A percentile compares a stretch with the other conserved stretches of the same genome.
phyloP scores from a whole-genome alignment of 2,329 filamentous ascomycete genomes.

The Epichloe aotearoae region DNA sequence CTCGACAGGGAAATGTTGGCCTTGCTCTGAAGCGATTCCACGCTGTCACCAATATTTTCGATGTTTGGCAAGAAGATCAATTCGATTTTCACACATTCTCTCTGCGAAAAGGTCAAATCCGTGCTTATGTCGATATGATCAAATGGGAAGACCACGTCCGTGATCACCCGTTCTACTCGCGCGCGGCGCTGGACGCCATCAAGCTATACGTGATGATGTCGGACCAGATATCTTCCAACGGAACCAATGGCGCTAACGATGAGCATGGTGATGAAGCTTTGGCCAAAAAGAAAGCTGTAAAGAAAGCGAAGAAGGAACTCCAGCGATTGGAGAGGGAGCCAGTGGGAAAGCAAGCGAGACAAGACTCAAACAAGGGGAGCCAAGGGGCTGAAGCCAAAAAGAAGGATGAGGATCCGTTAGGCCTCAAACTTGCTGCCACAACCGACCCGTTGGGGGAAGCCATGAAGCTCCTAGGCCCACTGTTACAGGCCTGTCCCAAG shows the following conservation, averaged over 20 bases:
- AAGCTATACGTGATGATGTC: constrained; percentile 67
- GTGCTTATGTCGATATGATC: constrained; percentile 92
- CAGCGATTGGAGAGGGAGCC: constrained; percentile 58
- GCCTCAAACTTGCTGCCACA: constrained; percentile 67
- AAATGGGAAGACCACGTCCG: constrained; percentile 87
- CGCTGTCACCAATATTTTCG: constrained; percentile 81
- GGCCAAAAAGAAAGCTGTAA: constrained; percentile 74
- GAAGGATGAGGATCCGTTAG: constrained; percentile 79
- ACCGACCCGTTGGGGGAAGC: constrained; percentile 70
- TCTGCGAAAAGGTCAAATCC: constrained; percentile 87
- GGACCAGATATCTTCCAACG: constrained; percentile 59
- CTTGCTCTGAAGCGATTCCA: constrained; percentile 89
- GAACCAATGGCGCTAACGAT: constrained; percentile 43
- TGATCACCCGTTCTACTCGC: constrained; percentile 84
- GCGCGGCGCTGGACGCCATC: constrained; percentile 70
- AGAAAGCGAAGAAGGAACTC: constrained; percentile 75
- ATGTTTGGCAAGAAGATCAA: constrained; percentile 95
- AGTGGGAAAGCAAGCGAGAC: constrained; percentile 63
- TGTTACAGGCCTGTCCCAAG: constrained; percentile 72
- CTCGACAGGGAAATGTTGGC: constrained; percentile 67
- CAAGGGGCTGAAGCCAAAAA: constrained; percentile 61
- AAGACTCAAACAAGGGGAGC: constrained; percentile 68
- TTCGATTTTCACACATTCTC: constrained; percentile 99
- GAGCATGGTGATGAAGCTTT: constrained; percentile 41
- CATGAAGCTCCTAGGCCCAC: constrained; percentile 69